Percentiles rank a stretch among this genome's conserved stretches.
These are phyloP conservation scores for Dictyostelium purpureum DNA, from an alignment of 78 protist species.

Conservation along the genomic window DNA sequence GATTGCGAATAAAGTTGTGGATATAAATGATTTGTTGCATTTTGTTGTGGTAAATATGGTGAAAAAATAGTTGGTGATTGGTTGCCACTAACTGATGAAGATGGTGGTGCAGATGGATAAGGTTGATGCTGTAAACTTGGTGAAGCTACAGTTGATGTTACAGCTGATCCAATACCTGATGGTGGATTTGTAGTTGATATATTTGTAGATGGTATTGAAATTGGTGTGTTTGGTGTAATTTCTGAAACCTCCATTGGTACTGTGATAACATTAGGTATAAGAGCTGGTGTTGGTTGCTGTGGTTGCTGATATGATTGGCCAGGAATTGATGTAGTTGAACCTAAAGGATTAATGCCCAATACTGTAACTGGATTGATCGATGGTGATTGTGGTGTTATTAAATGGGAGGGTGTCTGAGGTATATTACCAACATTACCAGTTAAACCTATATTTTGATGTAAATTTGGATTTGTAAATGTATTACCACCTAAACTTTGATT, in stretches of 20 bases:
- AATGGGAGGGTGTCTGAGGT: background rate
- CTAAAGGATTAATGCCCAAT: too few species aligned
- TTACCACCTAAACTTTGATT: background rate
- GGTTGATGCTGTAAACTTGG: background rate
- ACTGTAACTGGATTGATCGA: too few species aligned
- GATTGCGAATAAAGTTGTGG: conserved; percentile 1
- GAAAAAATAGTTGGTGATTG: background rate
- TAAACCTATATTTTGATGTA: background rate
- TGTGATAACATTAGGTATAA: background rate
- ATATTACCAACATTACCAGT: too few species aligned
- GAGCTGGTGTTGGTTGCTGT: background rate
- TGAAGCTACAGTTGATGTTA: background rate
- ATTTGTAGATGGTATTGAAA: background rate
- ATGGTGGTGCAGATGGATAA: background rate
- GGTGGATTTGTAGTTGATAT: background rate
- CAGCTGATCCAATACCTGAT: background rate
- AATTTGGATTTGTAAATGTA: background rate
- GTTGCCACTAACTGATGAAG: background rate
- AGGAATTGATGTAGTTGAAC: background rate
- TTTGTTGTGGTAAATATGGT: background rate
- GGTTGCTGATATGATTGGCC: too few species aligned
- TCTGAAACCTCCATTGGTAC: conserved; percentile 16
- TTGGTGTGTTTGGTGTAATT: conserved; percentile 24
- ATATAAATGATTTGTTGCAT: background rate
- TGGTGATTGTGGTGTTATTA: background rate